Percentiles rank a stretch among this genome's conserved stretches.
Evolutionary conservation across 192 early-diverging fungal genomes (phyloP).

Genomic region (Phlyctochytrium planicorne): DNA sequence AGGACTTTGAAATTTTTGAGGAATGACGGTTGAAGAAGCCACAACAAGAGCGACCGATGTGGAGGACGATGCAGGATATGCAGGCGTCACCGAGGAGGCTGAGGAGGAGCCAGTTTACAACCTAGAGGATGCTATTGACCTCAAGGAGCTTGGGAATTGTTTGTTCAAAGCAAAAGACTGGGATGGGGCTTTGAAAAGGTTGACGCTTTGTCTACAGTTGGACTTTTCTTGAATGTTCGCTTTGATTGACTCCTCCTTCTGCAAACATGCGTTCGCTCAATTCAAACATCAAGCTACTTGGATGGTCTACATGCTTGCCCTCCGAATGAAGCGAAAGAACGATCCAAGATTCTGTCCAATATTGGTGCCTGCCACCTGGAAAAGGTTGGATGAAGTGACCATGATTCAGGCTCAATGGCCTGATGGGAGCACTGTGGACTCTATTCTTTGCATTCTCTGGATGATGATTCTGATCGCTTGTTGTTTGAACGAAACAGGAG

Average conservation of each 20-base stretch:
- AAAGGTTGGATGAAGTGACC: too few species aligned
- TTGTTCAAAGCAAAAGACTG: background rate
- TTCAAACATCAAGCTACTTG: background rate
- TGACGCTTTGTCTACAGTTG: too few species aligned
- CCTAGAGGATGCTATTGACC: background rate
- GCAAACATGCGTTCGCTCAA: background rate
- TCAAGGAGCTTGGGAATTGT: background rate
- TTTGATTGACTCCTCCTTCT: too few species aligned
- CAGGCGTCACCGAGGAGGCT: too few species aligned
- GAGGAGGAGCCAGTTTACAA: too few species aligned
- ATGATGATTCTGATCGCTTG: background rate
- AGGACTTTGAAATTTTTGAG: too few species aligned
- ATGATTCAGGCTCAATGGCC: too few species aligned
- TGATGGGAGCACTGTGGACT: too few species aligned
- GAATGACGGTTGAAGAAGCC: background rate
- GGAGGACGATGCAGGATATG: too few species aligned
- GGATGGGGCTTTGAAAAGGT: background rate
- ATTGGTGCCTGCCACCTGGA: background rate
- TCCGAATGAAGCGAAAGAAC: background rate
- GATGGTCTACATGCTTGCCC: background rate
- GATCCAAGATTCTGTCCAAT: background rate
- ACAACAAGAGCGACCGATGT: background rate
- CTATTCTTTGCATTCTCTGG: background rate
- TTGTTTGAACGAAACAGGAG: too few species aligned
- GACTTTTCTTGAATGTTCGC: too few species aligned